Base-by-base conservation (phyloP, 768 basidiomycete species). In the Plicaturopsis crispa region DNA sequence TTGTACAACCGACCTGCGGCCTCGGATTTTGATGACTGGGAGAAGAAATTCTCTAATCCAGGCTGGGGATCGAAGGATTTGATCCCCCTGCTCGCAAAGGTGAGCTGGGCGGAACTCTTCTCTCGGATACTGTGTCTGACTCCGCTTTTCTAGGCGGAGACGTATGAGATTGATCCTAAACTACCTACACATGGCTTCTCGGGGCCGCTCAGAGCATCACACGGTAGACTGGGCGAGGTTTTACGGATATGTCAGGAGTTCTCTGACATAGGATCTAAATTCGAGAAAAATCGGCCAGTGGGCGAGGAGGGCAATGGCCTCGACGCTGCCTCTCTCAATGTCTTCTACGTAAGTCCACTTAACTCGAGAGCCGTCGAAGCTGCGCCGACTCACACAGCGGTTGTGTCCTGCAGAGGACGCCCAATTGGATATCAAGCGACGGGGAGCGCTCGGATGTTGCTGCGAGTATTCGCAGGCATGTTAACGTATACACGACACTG, bases 131-230 rank as follows among this genome's bases (percentile, higher is more conserved):
- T n/a, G 28, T 30, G 10, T 30, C 10, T 30, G 28, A 18, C 11
- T 17, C 12, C 38, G 11, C 20, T 7, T 38, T 4, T 24, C 11
- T n/a, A 49, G 53, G 35, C 42, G 0, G 65, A 68, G 42, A 62
- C 61, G 0, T 67, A 63, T 39, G 46, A 61, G 10, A 48, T 55
- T 5, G 48, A 45, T 4, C 41, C 51, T 1, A 46, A 38, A 24
- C 41, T 44, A 28, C 35, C 52, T 2, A 57, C 56, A 0, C 67
- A 69, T 32, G 67, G 67, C 0, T 58, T 63, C 39, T 46, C 50
- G 0, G 61, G 61, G 3, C 61, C 59, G 1, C 37, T 62, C 31
- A 38, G 45, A 12, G 43, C 60, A n/a, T 57, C 58, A 8, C 13
- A 20, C 4, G 42, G 48, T 5, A 36, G 39, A n/a, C n/a, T n/a